Evolutionary conservation across 495 filamentous ascomycete genomes (phyloP), one percentile per base, ranked within the genome.

Genomic region (Stereocaulon alpinum): DNA sequence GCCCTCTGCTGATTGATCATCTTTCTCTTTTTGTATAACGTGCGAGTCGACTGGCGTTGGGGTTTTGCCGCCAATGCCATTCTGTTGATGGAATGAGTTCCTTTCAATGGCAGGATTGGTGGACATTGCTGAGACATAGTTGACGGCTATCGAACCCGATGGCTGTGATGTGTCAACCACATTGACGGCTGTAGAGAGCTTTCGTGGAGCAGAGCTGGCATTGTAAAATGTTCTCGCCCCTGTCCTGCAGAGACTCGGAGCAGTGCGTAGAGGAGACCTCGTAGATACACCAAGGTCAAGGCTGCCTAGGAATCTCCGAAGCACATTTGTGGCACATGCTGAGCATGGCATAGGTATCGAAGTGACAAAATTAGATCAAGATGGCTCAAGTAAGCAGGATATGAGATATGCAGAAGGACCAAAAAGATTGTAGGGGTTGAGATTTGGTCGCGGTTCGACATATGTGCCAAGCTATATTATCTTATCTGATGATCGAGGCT

Each of bases 261-360:
- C 30, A 40, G 18, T 20, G 42, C 22, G 29, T 18, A 10, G n/a
- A 18, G 15, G 42, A 34, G 43, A 6, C 27, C 5, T 48, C 40
- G 17, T 48, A 14, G 43, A 17, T 44, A 14, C 44, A 49, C 14
- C 4, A 27, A 49, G 14, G 15, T 58, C 55, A 30, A 37, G 10
- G 45, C 50, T 4, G 9, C 27, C 22, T 4, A 55, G 30, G 14
- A 55, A 41, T 18, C 30, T 22, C 40, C 43, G 53, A 49, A 62
- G 58, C 58, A 43, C 45, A 58, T 62, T 58, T 50, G 52, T 42
- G 27, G 49, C 41, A 41, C 27, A 60, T 54, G 40, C 40, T 4
- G 40, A 52, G 51, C 49, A 60, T 55, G 49, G 34, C 58, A 60
- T 60, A 42, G 24, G 37, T 48, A 1, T 37, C 4, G 6, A 12